Percentiles rank a stretch among this genome's conserved stretches.
phyloP scores from a whole-genome alignment of 1,284 basidiomycete species.

The Sanghuangporus sanghuang region DNA sequence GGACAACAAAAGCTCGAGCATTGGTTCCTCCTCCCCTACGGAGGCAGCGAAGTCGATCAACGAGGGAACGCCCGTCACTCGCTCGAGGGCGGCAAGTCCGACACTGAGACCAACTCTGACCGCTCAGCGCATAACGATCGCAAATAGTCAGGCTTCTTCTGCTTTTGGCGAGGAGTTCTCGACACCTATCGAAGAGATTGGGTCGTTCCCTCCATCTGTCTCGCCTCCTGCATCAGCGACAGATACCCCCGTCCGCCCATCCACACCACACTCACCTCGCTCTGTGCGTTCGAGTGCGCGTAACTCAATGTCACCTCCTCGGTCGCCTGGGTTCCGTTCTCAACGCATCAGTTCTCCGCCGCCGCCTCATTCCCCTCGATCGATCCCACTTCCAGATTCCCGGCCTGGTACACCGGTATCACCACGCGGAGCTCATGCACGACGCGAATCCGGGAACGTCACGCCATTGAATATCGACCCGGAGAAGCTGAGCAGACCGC shows the following conservation, averaged over 20 bases:
- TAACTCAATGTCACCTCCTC: conserved; percentile 5
- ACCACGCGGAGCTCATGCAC: conserved; percentile 4
- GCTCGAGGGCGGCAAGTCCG: background rate
- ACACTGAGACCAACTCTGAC: background rate
- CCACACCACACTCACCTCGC: background rate
- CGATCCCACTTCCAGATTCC: conserved; percentile 41
- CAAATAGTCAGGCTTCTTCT: conserved; percentile 10
- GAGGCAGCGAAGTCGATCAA: background rate
- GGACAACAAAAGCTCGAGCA: background rate
- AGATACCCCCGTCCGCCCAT: background rate
- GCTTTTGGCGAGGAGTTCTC: conserved; percentile 25
- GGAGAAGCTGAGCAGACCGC: conserved; percentile 3
- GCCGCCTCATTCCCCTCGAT: conserved; percentile 21
- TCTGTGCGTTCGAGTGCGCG: conserved; percentile 3
- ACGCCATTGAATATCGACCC: conserved; percentile 6
- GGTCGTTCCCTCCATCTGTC: background rate
- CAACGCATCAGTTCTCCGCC: conserved; percentile 14
- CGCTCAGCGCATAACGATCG: background rate
- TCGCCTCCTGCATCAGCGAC: background rate
- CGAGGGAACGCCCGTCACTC: conserved; percentile 8
- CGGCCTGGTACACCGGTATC: conserved; percentile 27
- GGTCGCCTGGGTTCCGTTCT: background rate
- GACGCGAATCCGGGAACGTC: conserved; percentile 15
- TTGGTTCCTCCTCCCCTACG: background rate
- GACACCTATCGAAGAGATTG: conserved; percentile 30